These are phyloP conservation scores for Naumovozyma baii DNA, from an alignment of 805 yeast genomes.

Conservation along the genomic window DNA sequence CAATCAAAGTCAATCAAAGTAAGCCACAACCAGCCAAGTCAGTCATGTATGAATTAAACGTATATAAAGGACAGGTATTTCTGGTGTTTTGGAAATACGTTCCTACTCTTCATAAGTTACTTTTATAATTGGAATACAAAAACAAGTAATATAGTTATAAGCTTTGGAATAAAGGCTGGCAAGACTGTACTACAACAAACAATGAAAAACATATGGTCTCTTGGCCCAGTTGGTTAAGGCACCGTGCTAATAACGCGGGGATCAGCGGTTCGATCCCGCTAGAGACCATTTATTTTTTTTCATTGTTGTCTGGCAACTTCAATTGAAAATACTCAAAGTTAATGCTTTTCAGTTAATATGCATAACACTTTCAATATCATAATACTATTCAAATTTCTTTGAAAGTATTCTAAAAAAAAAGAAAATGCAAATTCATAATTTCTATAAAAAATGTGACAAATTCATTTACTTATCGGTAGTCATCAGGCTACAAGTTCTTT, in stretches of 20 bases:
- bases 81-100: no score
- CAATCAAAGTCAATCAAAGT: no score
- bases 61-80: no score
- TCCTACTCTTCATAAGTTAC: no score
- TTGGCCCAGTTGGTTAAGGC: conserved; percentile 4
- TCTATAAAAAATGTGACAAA: neutral
- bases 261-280: conserved; percentile 2
- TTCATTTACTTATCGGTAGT: no score
- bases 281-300: conserved; percentile 1
- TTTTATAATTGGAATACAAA: no score
- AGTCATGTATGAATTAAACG: no score
- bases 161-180: no score
- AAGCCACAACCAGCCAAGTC: no score
- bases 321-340: neutral
- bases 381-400: neutral
- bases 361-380: neutral
- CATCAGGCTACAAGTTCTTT: no score
- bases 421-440: neutral
- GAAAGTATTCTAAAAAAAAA: conserved; percentile 1
- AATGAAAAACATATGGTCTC: neutral
- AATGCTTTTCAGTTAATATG: no score
- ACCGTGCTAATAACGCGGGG: conserved; percentile 5
- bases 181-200: neutral
- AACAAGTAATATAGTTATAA: no score
- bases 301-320: neutral